Evolutionary conservation across 73 alveolate genomes (phyloP).

Genomic region (Paramecium pentaurelia): DNA sequence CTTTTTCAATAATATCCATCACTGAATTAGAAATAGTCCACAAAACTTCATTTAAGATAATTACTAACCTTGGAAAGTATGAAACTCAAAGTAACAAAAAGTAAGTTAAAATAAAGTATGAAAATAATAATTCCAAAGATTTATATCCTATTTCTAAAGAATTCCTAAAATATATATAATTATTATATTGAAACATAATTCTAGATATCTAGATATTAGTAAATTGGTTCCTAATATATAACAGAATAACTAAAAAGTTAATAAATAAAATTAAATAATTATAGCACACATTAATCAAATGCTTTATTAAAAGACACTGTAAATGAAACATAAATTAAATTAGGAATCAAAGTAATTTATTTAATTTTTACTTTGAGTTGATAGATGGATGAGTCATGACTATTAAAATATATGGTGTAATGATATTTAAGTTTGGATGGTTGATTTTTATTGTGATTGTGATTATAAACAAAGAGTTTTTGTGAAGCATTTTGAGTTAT

Average conservation of each 20-base stretch:
- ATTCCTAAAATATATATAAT: too few species aligned
- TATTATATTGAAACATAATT: too few species aligned
- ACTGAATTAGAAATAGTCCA: not conserved
- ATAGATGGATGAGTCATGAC: not conserved
- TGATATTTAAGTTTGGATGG: not conserved
- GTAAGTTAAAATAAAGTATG: too few species aligned
- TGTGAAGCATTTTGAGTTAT: not conserved
- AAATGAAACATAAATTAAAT: too few species aligned
- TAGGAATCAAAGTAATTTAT: too few species aligned
- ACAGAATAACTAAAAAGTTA: too few species aligned
- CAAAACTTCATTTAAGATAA: not conserved
- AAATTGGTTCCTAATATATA: too few species aligned
- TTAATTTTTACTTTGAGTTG: not conserved
- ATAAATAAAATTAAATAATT: too few species aligned
- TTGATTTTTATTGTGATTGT: not conserved
- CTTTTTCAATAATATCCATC: not conserved
- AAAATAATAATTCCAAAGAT: not conserved
- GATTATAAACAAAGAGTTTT: not conserved
- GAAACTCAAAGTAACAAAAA: not conserved
- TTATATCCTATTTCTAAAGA: too few species aligned
- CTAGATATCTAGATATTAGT: too few species aligned
- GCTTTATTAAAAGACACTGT: too few species aligned
- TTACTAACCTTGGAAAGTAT: not conserved
- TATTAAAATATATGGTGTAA: not conserved
- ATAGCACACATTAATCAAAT: too few species aligned